These are phyloP conservation scores for Aspergillus japonicus DNA, from an alignment of 2,329 filamentous ascomycete genomes.

Conservation along the genomic window DNA sequence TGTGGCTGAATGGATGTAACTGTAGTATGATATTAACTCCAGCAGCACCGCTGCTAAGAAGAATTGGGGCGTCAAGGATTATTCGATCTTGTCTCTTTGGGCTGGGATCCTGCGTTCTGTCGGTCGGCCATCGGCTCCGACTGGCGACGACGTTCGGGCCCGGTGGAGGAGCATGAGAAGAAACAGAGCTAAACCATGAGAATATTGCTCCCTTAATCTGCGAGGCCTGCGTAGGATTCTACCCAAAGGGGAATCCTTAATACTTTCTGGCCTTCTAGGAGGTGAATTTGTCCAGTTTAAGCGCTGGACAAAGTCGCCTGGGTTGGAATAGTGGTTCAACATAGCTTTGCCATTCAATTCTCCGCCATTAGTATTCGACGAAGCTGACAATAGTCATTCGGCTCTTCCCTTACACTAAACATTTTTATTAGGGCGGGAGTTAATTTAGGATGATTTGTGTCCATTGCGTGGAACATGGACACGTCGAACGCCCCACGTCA, in stretches of 20 bases:
- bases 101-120: neutral
- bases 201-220: neutral
- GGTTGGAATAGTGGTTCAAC: too few relatives aligned
- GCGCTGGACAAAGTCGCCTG: too few relatives aligned
- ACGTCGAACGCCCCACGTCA: neutral
- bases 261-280: neutral
- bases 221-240: neutral
- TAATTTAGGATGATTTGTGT: neutral
- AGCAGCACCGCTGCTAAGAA: neutral
- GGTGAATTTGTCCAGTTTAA: neutral
- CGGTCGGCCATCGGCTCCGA: slow-evolving; percentile 9
- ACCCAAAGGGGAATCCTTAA: neutral
- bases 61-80: neutral
- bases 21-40: neutral
- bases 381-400: neutral
- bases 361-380: neutral
- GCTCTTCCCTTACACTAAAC: slow-evolving; percentile 4
- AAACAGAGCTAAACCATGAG: neutral
- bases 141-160: neutral
- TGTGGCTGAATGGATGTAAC: neutral
- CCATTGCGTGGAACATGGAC: neutral
- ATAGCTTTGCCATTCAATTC: too few relatives aligned
- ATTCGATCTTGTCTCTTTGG: neutral
- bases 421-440: neutral
- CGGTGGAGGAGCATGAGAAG: neutral